These are phyloP conservation scores for Punica granatum DNA, from an alignment of 345 rosid genomes.

Conservation along the genomic window DNA sequence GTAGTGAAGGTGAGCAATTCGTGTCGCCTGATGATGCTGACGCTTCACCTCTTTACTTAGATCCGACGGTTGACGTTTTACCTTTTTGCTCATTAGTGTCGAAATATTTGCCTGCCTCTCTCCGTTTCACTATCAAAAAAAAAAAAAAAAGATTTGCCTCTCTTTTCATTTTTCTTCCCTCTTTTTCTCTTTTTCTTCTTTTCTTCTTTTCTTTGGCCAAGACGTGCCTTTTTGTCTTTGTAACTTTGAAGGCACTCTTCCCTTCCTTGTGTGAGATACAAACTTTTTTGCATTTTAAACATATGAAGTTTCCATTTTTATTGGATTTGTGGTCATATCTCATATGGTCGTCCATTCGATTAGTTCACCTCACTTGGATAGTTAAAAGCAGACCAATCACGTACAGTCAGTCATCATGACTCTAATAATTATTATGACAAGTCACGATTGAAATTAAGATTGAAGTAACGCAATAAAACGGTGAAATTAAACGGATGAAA, in stretches of 20 bases:
- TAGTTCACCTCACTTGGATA: too few relatives aligned
- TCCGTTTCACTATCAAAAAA: too few relatives aligned
- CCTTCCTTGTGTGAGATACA: not conserved
- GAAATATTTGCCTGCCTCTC: not conserved
- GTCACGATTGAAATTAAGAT: too few relatives aligned
- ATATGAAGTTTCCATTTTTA: not conserved
- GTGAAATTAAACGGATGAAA: too few relatives aligned
- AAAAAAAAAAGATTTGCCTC: too few relatives aligned
- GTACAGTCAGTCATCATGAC: too few relatives aligned
- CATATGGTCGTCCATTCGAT: too few relatives aligned
- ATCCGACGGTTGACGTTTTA: conserved; percentile 6
- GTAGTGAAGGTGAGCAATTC: not conserved
- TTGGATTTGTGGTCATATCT: too few relatives aligned
- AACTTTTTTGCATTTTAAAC: not conserved
- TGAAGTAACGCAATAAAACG: too few relatives aligned
- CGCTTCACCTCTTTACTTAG: conserved; percentile 16
- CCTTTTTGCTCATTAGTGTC: not conserved
- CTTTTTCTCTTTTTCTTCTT: not conserved
- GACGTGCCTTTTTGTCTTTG: not conserved
- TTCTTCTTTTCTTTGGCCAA: not conserved
- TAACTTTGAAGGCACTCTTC: conserved; percentile 10
- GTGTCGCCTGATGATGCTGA: not conserved
- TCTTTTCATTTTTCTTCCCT: too few relatives aligned
- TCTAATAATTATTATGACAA: too few relatives aligned
- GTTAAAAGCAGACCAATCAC: too few relatives aligned